Percentiles rank a stretch among this genome's conserved stretches.
These are phyloP conservation scores for Xylariomycetidae sp. DNA, from an alignment of 2,329 filamentous ascomycete species.

Conservation along the genomic window DNA sequence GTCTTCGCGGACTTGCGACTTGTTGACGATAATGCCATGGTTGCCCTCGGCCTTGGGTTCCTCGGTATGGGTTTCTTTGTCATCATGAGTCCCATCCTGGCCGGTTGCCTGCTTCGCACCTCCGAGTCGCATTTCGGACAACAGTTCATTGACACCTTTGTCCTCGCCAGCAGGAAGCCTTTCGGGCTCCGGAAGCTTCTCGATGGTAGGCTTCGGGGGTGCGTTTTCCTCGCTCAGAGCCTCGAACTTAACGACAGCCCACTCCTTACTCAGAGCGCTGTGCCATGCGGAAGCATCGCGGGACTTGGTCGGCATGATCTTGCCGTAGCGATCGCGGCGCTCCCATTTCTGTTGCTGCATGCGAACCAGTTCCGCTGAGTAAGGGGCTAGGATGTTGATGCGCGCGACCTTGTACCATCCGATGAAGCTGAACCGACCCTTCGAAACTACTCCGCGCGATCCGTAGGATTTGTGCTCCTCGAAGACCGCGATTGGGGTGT, in stretches of 20 bases:
- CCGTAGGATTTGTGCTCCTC: conserved; percentile 7
- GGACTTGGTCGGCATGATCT: conserved; percentile 2
- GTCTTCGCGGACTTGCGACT: too few species aligned
- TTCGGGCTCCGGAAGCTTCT: conserved; percentile 9
- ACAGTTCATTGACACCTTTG: conserved; percentile 10
- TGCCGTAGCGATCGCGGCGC: conserved; percentile 16
- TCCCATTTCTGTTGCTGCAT: conserved; percentile 24
- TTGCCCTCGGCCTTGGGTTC: too few species aligned
- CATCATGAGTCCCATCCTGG: not conserved
- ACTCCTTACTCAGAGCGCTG: conserved; percentile 10
- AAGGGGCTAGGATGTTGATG: conserved; percentile 19
- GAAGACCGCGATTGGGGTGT: conserved; percentile 19
- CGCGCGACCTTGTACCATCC: conserved; percentile 21
- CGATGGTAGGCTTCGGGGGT: conserved; percentile 15
- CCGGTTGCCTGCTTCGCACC: not conserved
- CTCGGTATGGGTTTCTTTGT: not conserved
- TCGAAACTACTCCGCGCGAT: not conserved
- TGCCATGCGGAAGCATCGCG: conserved; percentile 11
- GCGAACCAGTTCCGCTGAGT: conserved; percentile 18
- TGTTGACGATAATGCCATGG: too few species aligned
- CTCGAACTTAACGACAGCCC: conserved; percentile 24
- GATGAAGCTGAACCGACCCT: conserved; percentile 14
- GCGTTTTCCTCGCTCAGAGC: conserved; percentile 5
- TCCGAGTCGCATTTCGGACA: conserved; percentile 16
- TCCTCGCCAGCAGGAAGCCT: not conserved